Percentiles rank a stretch among this genome's conserved stretches.
These are phyloP conservation scores for Gyromitra esculenta DNA, from an alignment of 2,329 filamentous ascomycete species.

Conservation along the genomic window DNA sequence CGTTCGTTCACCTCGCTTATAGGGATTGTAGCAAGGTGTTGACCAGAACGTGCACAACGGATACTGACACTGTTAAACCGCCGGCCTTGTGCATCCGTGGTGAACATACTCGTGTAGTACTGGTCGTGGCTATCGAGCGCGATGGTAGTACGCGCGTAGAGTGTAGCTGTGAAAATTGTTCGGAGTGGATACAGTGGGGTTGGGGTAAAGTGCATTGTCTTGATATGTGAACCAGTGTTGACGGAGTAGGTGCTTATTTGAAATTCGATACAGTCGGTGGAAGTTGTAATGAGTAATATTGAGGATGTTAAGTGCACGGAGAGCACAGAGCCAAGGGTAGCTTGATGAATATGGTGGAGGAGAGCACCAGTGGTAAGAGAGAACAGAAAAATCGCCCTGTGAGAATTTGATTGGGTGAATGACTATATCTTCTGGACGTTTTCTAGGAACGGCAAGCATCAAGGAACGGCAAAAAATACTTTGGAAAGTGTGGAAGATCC, in stretches of 20 bases:
- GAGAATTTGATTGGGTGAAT: not conserved
- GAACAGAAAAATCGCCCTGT: constrained; percentile 9
- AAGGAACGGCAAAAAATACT: not conserved
- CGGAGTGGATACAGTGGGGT: not conserved
- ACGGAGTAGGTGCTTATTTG: constrained; percentile 6
- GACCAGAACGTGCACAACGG: constrained; percentile 9
- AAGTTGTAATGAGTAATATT: constrained; percentile 11
- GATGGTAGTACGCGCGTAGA: not conserved
- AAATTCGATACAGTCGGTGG: not conserved
- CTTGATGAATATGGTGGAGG: constrained; percentile 1
- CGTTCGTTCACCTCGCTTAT: constrained; percentile 7
- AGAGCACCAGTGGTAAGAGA: constrained; percentile 10
- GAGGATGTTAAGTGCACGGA: constrained; percentile 6
- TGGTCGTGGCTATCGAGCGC: constrained; percentile 9
- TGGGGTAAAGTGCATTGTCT: constrained; percentile 1
- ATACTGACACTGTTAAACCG: not conserved
- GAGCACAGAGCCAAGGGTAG: constrained; percentile 1
- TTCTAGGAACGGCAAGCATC: not conserved
- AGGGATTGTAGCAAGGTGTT: not conserved
- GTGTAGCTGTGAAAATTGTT: not conserved
- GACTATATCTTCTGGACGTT: not conserved
- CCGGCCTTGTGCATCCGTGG: not conserved
- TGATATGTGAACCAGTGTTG: not conserved
- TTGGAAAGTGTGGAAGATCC: not conserved
- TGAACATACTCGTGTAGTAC: not conserved